A percentile compares a stretch with the other conserved stretches of the same genome.
Conservation (phyloP, 306 rosid genomes). For the Lotus japonicus region DNA sequence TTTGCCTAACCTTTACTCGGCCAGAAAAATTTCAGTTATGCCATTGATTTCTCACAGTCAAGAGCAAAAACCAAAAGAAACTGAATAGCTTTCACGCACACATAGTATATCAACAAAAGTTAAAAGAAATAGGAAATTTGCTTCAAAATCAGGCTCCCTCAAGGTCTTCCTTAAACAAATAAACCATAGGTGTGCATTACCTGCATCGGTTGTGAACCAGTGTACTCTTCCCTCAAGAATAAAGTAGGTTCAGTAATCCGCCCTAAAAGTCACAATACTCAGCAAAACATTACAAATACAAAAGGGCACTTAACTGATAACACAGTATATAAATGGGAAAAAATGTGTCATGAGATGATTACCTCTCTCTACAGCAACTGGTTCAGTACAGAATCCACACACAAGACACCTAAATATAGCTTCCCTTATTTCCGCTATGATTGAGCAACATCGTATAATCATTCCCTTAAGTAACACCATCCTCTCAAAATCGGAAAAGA, state of each 20-base stretch:
- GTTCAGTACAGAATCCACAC: slow-evolving; percentile 81
- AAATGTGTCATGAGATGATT: not conserved
- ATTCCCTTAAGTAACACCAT: slow-evolving; percentile 91
- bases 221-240: slow-evolving; percentile 83
- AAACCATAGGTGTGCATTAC: slow-evolving; percentile 26
- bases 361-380: slow-evolving; percentile 86
- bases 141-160: not conserved
- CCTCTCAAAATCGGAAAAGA: slow-evolving; percentile 72
- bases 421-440: slow-evolving; percentile 90
- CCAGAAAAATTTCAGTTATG: not conserved
- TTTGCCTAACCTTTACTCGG: not conserved
- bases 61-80: too few relatives aligned
- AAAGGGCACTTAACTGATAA: not conserved
- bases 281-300: slow-evolving; percentile 8
- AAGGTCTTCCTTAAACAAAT: not conserved
- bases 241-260: slow-evolving; percentile 62
- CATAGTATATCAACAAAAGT: not conserved
- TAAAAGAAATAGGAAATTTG: not conserved
- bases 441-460: slow-evolving; percentile 79
- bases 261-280: slow-evolving; percentile 35
- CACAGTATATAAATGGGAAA: too few relatives aligned
- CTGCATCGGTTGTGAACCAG: slow-evolving; percentile 94
- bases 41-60: not conserved
- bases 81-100: not conserved
- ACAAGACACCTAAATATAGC: too few relatives aligned